Base-by-base conservation (phyloP, 129 eudicot species). In the Chrysanthemum seticuspe region DNA sequence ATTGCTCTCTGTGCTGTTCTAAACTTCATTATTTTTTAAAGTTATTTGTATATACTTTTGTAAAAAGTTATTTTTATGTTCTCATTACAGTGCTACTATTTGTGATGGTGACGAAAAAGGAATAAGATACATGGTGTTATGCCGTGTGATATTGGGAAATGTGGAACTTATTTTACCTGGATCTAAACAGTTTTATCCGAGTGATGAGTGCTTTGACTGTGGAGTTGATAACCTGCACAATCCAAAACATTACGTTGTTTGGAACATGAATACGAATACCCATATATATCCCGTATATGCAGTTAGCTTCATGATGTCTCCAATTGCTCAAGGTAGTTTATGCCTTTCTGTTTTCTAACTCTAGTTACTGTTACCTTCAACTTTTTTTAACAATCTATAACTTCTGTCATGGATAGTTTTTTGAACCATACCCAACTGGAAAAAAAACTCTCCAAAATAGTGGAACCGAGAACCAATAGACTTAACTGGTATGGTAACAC, bases 91-190 rank as follows among this genome's bases (percentile, higher is more conserved):
- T 83, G 94, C 76, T 57, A 72, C 74, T 15, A 77, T 71, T 59
- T 77, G 84, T 75, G 87, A 85, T 82, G 83, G 74, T 87, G 93
- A 84, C 76, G 93, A 87, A 84, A 87, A 82, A 66, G 93, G 85
- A 72, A 73, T 82, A 71, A 61, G 72, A n/a, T 70, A 79, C 74
- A 70, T 87, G 85, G 71, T 87, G 21, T 81, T 87, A 55, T 85
- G 88, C 65, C 86, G 90, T 73, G 94, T 88, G 52, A 83, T 85
- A 65, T 31, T 85, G 90, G 94, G 94, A 72, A 85, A 80, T 64
- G 65, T 76, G 88, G 94, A 88, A 71, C 73, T 72, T 25, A 71
- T 87, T 60, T 62, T 31, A 62, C 74, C 82, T 14, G 89, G 87
- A 53, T 84, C 89, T 31, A 74, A 82, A 74, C 94, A 85, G 63